A percentile compares a stretch with the other conserved stretches of the same genome.
Conservation (phyloP, 2,329 filamentous ascomycete species). For the Microdochium nivale region DNA sequence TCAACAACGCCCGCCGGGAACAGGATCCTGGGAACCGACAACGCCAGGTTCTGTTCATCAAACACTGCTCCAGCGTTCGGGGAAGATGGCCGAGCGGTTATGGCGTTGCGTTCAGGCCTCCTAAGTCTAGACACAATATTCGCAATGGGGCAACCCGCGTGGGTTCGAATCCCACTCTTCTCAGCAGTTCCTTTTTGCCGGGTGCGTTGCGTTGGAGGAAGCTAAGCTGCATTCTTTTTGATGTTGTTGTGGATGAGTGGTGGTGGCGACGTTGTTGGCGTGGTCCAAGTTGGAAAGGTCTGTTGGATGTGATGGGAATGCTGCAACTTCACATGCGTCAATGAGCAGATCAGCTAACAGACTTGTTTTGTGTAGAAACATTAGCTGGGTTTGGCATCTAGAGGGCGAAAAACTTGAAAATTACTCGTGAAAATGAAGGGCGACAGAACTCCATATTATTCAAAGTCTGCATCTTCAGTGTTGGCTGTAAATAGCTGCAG, state of each 20-base stretch:
- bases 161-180: neutral
- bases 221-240: neutral
- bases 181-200: neutral
- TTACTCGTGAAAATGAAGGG: no score
- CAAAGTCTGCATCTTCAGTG: no score
- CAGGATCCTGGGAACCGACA: no score
- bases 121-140: neutral
- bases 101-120: conserved; percentile 21
- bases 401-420: no score
- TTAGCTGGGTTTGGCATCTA: no score
- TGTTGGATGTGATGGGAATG: no score
- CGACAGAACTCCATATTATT: no score
- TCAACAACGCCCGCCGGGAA: no score
- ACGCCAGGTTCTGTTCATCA: neutral
- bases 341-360: neutral
- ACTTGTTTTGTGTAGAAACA: no score
- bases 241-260: neutral
- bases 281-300: no score
- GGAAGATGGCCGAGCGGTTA: conserved; percentile 24
- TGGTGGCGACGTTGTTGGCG: neutral
- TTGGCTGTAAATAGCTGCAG: no score
- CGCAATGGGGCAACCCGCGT: neutral
- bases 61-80: neutral
- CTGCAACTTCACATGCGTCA: neutral
- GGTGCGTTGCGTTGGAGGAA: neutral